Conservation (phyloP, 306 rosid genomes). For the Vigna reflexopilosa region DNA sequence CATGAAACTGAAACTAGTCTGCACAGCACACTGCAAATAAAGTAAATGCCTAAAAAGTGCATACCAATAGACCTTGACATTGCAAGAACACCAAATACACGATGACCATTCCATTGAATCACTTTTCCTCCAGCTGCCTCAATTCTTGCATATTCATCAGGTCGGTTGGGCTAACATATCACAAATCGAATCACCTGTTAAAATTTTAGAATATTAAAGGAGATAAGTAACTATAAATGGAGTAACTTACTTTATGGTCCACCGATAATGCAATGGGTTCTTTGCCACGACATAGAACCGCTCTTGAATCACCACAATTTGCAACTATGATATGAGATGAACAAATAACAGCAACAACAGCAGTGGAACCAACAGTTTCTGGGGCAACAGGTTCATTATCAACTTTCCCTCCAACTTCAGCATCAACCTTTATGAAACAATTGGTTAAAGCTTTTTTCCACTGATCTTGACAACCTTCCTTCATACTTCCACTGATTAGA, state of each 20-base stretch:
- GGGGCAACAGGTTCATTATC: conserved; percentile 75
- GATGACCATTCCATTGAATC: conserved; percentile 94
- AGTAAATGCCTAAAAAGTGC: conserved; percentile 38
- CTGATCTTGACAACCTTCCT: conserved; percentile 69
- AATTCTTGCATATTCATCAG: conserved; percentile 91
- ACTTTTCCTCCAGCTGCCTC: conserved; percentile 98
- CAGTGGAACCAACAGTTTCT: conserved; percentile 94
- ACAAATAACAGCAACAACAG: conserved; percentile 81
- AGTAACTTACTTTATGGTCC: conserved; percentile 80
- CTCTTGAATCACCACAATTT: conserved; percentile 95
- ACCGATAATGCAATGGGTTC: conserved; percentile 87
- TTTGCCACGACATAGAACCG: conserved; percentile 89
- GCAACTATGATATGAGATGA: conserved; percentile 88
- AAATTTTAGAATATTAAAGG: background rate
- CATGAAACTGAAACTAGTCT: conserved; percentile 32
- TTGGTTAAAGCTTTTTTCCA: conserved; percentile 76
- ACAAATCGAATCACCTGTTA: conserved; percentile 41
- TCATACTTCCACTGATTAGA: conserved; percentile 51
- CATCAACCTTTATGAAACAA: conserved; percentile 82
- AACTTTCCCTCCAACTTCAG: conserved; percentile 80
- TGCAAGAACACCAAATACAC: conserved; percentile 95
- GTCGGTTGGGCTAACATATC: conserved; percentile 79
- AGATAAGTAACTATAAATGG: conserved; percentile 24
- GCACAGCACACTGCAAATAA: conserved; percentile 1
- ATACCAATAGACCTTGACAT: conserved; percentile 98